These are phyloP conservation scores for Aspergillus aculeatinus DNA, from an alignment of 2,329 filamentous ascomycete genomes.

Conservation along the genomic window DNA sequence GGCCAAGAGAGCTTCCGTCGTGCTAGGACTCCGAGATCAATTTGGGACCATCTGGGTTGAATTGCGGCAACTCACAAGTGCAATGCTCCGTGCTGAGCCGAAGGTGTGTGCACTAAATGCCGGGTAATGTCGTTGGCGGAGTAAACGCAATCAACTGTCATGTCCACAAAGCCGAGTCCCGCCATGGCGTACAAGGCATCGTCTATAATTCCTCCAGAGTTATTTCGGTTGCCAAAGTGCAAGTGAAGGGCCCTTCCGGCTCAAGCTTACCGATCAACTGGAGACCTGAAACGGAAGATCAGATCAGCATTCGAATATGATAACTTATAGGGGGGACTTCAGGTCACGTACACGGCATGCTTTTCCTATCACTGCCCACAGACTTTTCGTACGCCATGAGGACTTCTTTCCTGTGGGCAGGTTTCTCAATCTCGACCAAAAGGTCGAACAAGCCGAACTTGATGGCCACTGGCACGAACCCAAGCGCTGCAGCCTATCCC, in stretches of 20 bases:
- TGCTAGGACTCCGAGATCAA: conserved; percentile 17
- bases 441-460: conserved; percentile 36
- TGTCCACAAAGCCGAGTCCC: conserved; percentile 36
- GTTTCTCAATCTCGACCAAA: conserved; percentile 25
- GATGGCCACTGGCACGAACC: conserved; percentile 39
- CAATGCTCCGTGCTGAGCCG: conserved; percentile 37
- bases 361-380: conserved; percentile 6
- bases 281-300: background rate
- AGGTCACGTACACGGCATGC: conserved; percentile 24
- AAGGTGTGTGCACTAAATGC: conserved; percentile 36
- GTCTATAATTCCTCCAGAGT: conserved; percentile 22
- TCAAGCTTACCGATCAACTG: background rate
- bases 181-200: conserved; percentile 40
- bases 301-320: background rate
- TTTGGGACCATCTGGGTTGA: too few relatives aligned
- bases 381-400: conserved; percentile 23
- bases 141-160: conserved; percentile 32
- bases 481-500: conserved; percentile 35
- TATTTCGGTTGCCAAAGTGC: background rate
- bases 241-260: background rate
- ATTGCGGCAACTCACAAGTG: conserved; percentile 32
- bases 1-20: conserved; percentile 37
- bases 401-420: conserved; percentile 30
- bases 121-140: conserved; percentile 34
- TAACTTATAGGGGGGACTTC: too few relatives aligned